Conservation (phyloP, 2,329 filamentous ascomycete species). For the Aspergillus fijiensis region DNA sequence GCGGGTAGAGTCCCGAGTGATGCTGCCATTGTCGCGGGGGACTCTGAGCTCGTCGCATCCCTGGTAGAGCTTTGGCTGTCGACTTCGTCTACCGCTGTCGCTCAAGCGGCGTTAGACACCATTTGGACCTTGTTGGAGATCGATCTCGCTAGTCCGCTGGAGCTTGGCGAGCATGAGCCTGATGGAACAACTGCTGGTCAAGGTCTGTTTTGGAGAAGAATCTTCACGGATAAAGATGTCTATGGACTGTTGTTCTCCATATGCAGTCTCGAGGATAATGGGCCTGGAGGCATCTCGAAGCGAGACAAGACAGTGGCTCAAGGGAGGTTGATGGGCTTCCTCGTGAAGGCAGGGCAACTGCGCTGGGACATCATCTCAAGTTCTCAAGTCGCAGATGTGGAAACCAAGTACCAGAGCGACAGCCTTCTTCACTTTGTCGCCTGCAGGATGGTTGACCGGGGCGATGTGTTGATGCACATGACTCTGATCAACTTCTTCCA, state of each 20-base stretch:
- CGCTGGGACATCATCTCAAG: conserved; percentile 56
- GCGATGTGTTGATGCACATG: conserved; percentile 61
- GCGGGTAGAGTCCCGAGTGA: conserved; percentile 53
- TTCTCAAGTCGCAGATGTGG: conserved; percentile 54
- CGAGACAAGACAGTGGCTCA: conserved; percentile 60
- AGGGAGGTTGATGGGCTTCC: conserved; percentile 58
- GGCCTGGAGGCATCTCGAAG: conserved; percentile 46
- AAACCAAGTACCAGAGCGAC: conserved; percentile 41
- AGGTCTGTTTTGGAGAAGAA: conserved; percentile 60
- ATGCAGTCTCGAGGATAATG: conserved; percentile 47
- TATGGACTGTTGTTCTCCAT: conserved; percentile 58
- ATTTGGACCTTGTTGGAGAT: conserved; percentile 55
- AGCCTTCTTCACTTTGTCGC: conserved; percentile 57
- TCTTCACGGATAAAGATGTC: conserved; percentile 61
- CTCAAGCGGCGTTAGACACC: conserved; percentile 54
- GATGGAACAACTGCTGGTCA: conserved; percentile 40
- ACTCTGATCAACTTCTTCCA: conserved; percentile 59
- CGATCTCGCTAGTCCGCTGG: conserved; percentile 41
- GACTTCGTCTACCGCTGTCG: conserved; percentile 55
- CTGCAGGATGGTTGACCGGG: conserved; percentile 56
- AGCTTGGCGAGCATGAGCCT: conserved; percentile 25
- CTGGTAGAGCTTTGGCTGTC: conserved; percentile 61
- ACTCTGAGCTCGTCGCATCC: conserved; percentile 54
- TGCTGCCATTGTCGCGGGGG: conserved; percentile 58
- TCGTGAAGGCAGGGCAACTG: conserved; percentile 54